Base-by-base conservation (phyloP, 2,329 filamentous ascomycete species). In the Pseudocercospora pini-densiflorae region DNA sequence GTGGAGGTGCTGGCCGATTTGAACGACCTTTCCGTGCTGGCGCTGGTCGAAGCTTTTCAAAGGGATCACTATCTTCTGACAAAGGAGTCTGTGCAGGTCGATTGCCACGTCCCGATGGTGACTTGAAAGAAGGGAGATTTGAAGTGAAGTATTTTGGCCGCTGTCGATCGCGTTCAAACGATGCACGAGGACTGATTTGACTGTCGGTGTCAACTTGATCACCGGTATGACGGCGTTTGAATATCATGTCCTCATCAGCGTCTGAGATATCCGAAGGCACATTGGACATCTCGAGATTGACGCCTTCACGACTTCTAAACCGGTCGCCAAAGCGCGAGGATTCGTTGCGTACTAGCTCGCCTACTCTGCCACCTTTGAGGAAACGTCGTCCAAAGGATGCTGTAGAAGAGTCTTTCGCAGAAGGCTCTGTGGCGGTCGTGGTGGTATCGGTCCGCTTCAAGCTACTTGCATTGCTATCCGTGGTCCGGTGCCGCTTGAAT, bases 311-410 rank as follows among this genome's bases (percentile, higher is more conserved):
- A 70, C 68, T 67, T 24, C 84, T 86, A 23, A 90, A 85, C 51
- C 86, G 82, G 59, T 88, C 87, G 16, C 87, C 86, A 36, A 90
- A 84, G 72, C 86, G 87, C 0, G 86, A 85, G 7, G 89, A 84
- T 72, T 90, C 88, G 67, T 83, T 84, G n/a, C 87, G 85, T 2
- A 96, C 86, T 31, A 92, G 85, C 31, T 88, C 91, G 67, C 92
- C 91, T 68, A 94, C 88, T 63, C 91, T 85, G 59, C 88, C 87
- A 2, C 89, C 90, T 79, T 93, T 94, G 79, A 97, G 90, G 57
- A 97, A 89, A 10, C 71, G 66, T 6, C 90, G 88, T 49, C 89
- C 87, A 8, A 93, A 83, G 40, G 87, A 88, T 36, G 55, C 24
- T 9, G 87, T 87, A 45, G 76, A 73, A 5, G 78, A 76, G 45